These are phyloP conservation scores for Cercospora zeae-maydis DNA, from an alignment of 2,329 filamentous ascomycete genomes.

Conservation along the genomic window DNA sequence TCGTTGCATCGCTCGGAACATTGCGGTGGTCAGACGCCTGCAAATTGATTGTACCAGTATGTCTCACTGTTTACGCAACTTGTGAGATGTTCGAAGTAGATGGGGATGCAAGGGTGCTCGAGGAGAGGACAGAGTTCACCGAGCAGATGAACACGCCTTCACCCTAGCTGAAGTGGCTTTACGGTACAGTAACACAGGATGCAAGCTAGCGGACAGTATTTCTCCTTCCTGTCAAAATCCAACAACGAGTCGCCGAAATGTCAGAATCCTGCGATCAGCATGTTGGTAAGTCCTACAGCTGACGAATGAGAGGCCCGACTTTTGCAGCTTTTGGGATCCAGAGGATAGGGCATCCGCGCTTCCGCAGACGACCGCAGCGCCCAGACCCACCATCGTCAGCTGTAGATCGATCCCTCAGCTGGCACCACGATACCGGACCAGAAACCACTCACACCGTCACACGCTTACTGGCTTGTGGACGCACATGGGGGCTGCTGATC, in stretches of 20 bases:
- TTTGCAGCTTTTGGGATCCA: background rate
- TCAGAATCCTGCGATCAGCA: background rate
- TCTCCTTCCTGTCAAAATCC: background rate
- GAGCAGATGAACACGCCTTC: background rate
- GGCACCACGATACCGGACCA: background rate
- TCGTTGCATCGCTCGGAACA: background rate
- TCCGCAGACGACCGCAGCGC: background rate
- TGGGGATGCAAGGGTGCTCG: background rate
- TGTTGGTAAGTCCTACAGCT: background rate
- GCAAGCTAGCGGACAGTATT: background rate
- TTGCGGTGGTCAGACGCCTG: background rate
- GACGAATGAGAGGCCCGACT: background rate
- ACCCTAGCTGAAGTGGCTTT: background rate
- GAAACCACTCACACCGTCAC: background rate
- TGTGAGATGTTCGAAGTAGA: background rate
- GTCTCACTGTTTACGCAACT: background rate
- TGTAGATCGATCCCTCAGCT: background rate
- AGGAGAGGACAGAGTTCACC: background rate
- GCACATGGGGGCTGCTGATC: background rate
- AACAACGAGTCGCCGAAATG: background rate
- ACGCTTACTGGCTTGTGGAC: background rate
- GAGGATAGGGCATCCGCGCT: background rate
- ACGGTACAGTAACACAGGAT: background rate
- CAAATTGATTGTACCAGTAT: background rate
- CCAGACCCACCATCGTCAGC: background rate